A percentile compares a stretch with the other conserved stretches of the same genome.
Evolutionary conservation across 2,329 filamentous ascomycete species (phyloP).

Genomic region (Pseudocercospora fuligena): DNA sequence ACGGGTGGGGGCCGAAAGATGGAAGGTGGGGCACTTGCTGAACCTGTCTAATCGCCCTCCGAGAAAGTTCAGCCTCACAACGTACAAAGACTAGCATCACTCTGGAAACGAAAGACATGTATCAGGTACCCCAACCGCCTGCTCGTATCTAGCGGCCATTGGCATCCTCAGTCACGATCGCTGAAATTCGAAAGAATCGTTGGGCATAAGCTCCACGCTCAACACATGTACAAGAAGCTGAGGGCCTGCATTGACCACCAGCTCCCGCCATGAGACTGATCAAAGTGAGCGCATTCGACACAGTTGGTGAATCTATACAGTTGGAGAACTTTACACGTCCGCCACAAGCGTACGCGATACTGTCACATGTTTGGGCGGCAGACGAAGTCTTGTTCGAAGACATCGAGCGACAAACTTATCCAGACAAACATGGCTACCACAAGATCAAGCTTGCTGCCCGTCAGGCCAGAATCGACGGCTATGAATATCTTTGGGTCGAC

Average conservation of each 20-base stretch:
- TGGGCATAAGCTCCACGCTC: too few species aligned
- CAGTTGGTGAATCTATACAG: not conserved
- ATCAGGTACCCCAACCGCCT: too few species aligned
- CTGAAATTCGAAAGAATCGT: too few species aligned
- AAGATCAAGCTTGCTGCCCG: not conserved
- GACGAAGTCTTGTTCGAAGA: slow-evolving; percentile 11
- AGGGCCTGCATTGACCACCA: not conserved
- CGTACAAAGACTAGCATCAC: not conserved
- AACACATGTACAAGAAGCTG: too few species aligned
- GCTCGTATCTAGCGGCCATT: too few species aligned
- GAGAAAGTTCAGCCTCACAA: not conserved
- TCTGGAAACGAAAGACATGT: too few species aligned
- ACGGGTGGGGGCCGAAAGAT: not conserved
- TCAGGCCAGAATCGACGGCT: not conserved
- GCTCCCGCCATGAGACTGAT: slow-evolving; percentile 6
- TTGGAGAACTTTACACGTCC: slow-evolving; percentile 16
- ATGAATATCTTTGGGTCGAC: slow-evolving; percentile 29
- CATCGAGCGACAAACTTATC: not conserved
- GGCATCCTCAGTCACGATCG: too few species aligned
- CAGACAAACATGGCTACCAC: not conserved
- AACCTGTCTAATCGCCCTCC: not conserved
- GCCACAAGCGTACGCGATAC: slow-evolving; percentile 20
- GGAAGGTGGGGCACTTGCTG: not conserved
- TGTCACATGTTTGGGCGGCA: slow-evolving; percentile 18
- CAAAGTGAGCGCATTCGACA: slow-evolving; percentile 4